Base-by-base conservation (phyloP, 148 eudicot species). In the Cornus kousa region DNA sequence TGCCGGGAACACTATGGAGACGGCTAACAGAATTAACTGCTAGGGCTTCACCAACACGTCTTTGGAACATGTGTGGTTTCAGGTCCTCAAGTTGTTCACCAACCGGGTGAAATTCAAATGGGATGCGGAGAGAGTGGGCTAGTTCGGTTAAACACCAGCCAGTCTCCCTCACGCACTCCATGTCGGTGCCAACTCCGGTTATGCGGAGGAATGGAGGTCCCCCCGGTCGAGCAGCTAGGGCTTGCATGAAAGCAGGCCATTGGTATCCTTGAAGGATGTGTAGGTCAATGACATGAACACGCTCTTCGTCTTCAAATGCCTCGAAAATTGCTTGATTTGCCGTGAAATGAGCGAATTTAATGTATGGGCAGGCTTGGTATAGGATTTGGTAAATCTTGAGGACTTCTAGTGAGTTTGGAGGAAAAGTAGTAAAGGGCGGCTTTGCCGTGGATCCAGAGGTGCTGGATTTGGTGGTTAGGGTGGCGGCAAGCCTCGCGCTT, bases 201-300 rank as follows among this genome's bases (percentile, higher is more conserved):
- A 88, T 88, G 10, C 87, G 78, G 39, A 88, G 87, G 28, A 84
- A 84, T 0, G 88, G 88, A 33, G 90, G 68, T 7, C 87, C 87
- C 0, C 87, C 85, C 0, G 88, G 90, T 13, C 88, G 74, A 65
- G 87, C 90, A 1, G 88, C 87, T 5, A 86, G 81, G 71, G 90
- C 90, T 50, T 86, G 88, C 84, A 88, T 83, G 85, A 88, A 84
- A 53, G 88, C 88, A 39, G 90, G 88, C 90, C 90, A 88, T 37
- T 88, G 90, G 73, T 84, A 88, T 4, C 90, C 90, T 48, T 88
- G 88, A 14, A 82, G 87, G 71, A 88, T 88, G 23, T 88, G 86
- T 9, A 88, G 83, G 70, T 86, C 90, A 48, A 88, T 86, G 22
- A 88, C 87, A 50, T 88, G 90, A 10, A 88, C 87, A 1, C 86